These are phyloP conservation scores for Komagataella kurtzmanii DNA, from an alignment of 805 yeast genomes.

Conservation along the genomic window DNA sequence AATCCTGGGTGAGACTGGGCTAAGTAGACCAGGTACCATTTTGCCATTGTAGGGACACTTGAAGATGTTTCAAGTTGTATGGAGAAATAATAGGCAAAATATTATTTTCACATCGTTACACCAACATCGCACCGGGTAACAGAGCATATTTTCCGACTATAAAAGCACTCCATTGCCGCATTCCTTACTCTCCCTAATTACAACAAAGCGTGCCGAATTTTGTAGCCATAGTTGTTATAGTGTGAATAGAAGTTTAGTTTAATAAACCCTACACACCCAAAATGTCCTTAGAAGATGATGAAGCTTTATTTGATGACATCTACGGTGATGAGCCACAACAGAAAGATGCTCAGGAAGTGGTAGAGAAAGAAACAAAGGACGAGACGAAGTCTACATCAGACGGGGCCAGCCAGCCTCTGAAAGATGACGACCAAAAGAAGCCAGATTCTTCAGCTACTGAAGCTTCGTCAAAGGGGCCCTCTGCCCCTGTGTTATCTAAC, in stretches of 20 bases:
- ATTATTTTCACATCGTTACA: neutral
- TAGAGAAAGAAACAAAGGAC: conserved; percentile 12
- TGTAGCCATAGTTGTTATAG: neutral
- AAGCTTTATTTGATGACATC: conserved; percentile 86
- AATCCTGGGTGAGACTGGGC: conserved; percentile 79
- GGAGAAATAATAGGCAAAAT: neutral
- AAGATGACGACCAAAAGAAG: conserved; percentile 1
- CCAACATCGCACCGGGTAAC: neutral
- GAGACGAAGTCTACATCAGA: conserved; percentile 8
- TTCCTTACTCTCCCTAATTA: neutral
- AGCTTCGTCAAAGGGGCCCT: conserved; percentile 1
- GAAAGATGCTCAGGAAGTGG: conserved; percentile 8
- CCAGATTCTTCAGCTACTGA: conserved; percentile 3
- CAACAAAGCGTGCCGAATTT: neutral
- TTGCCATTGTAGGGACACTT: conserved; percentile 14
- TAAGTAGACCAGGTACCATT: conserved; percentile 61
- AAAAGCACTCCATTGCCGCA: neutral
- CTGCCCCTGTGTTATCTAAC: neutral
- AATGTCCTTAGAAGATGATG: conserved; percentile 83
- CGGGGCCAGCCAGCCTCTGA: conserved; percentile 6
- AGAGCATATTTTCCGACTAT: neutral
- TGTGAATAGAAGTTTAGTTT: neutral
- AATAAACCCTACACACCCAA: conserved; percentile 3
- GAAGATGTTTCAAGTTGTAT: neutral
- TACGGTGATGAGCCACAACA: conserved; percentile 1